These are phyloP conservation scores for Aspergillus aculeatus DNA, from an alignment of 2,329 filamentous ascomycete genomes.

Conservation along the genomic window DNA sequence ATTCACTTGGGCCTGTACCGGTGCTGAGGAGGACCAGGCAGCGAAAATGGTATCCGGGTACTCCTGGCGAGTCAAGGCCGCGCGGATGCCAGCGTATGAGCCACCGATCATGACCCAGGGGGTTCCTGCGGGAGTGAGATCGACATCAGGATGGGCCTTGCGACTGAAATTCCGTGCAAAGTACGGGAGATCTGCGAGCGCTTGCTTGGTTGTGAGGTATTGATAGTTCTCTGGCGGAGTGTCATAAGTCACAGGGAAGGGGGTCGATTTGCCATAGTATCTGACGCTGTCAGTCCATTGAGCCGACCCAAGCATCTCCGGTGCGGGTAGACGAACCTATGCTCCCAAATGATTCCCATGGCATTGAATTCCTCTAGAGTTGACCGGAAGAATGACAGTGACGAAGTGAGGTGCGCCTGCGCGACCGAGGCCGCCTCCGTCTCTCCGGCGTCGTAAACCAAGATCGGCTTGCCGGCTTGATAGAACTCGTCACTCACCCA, in stretches of 20 bases:
- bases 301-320: background rate
- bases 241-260: slow-evolving; percentile 36
- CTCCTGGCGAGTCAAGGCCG: slow-evolving; percentile 44
- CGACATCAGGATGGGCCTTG: slow-evolving; percentile 27
- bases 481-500: slow-evolving; percentile 57
- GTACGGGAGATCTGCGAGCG: slow-evolving; percentile 46
- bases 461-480: slow-evolving; percentile 53
- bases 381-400: slow-evolving; percentile 29
- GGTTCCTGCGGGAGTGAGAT: slow-evolving; percentile 41
- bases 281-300: slow-evolving; percentile 22
- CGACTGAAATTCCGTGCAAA: slow-evolving; percentile 45
- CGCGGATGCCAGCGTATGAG: slow-evolving; percentile 47
- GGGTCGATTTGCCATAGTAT: slow-evolving; percentile 45
- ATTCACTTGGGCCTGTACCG: slow-evolving; percentile 49
- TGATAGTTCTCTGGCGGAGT: slow-evolving; percentile 41
- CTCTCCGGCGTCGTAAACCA: slow-evolving; percentile 51
- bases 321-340: slow-evolving; percentile 34
- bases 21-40: slow-evolving; percentile 43
- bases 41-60: slow-evolving; percentile 45
- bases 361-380: slow-evolving; percentile 38
- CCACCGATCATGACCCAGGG: slow-evolving; percentile 51
- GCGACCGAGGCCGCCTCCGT: slow-evolving; percentile 32
- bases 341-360: slow-evolving; percentile 44
- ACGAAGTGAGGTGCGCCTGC: slow-evolving; percentile 11
- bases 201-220: slow-evolving; percentile 46